phyloP scores from a whole-genome alignment of 352 stramenopile species.

The Pilasporangium apinafurcum region DNA sequence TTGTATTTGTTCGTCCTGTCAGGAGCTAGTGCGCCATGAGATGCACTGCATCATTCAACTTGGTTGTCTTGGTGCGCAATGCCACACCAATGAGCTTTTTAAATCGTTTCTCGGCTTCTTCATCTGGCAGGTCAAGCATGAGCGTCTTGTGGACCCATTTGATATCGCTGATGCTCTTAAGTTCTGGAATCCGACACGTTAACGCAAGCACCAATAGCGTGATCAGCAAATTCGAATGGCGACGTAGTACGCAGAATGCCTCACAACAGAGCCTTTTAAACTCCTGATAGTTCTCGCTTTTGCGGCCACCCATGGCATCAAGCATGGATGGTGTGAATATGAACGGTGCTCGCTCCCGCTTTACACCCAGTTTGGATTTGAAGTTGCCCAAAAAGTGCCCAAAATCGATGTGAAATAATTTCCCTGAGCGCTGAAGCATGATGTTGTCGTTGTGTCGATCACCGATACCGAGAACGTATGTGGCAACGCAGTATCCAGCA shows the following conservation, averaged over 20 bases:
- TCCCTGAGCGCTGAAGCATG: constrained; percentile 91
- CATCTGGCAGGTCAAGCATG: constrained; percentile 69
- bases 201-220: constrained; percentile 75
- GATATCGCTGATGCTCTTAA: constrained; percentile 60
- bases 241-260: constrained; percentile 67
- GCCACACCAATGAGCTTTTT: constrained; percentile 73
- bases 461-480: constrained; percentile 91
- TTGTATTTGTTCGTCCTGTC: not conserved
- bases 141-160: constrained; percentile 76
- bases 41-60: constrained; percentile 81
- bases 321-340: constrained; percentile 91
- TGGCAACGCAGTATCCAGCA: constrained; percentile 91
- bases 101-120: constrained; percentile 54
- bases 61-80: constrained; percentile 71
- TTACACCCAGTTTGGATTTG: constrained; percentile 90
- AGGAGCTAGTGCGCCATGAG: constrained; percentile 80
- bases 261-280: constrained; percentile 67
- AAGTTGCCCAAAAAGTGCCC: constrained; percentile 95
- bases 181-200: constrained; percentile 76
- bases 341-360: constrained; percentile 87
- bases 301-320: constrained; percentile 75
- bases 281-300: constrained; percentile 59
- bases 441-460: constrained; percentile 95
- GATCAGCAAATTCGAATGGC: constrained; percentile 78
- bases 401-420: constrained; percentile 97